Conservation (phyloP, 306 rosid genomes). For the Dryas alaskensis region DNA sequence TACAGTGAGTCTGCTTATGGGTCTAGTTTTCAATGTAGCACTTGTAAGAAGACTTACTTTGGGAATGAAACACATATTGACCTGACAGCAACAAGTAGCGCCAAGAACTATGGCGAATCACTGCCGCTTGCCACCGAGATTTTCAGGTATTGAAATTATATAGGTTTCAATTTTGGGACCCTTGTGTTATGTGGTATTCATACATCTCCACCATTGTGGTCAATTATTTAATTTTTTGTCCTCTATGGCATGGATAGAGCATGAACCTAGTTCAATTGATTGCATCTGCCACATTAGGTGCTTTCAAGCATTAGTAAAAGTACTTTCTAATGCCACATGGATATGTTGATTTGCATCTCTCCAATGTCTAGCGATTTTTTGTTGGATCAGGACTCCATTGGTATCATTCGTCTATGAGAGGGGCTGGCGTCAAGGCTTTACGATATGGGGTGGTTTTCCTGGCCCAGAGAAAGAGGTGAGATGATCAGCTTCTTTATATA, state of each 20-base stretch:
- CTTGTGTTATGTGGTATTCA: conserved; percentile 10
- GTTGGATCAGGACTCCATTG: conserved; percentile 66
- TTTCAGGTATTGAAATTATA: conserved; percentile 56
- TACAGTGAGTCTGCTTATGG: conserved; percentile 57
- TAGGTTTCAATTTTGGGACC: background rate
- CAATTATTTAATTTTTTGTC: background rate
- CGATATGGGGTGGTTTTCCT: conserved; percentile 71
- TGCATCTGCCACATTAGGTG: background rate
- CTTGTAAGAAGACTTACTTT: conserved; percentile 68
- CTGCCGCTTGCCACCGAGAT: conserved; percentile 80
- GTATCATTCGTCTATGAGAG: conserved; percentile 86
- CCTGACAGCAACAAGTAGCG: conserved; percentile 51
- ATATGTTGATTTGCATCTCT: conserved; percentile 17
- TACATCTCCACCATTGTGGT: background rate
- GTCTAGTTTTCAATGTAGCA: conserved; percentile 59
- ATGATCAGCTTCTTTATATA: background rate
- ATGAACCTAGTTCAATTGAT: conserved; percentile 4
- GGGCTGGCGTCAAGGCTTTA: conserved; percentile 93
- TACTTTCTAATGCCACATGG: conserved; percentile 5
- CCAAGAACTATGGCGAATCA: conserved; percentile 52
- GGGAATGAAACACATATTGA: conserved; percentile 69
- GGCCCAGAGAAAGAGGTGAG: conserved; percentile 94
- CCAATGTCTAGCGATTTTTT: conserved; percentile 24
- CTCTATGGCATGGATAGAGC: background rate
- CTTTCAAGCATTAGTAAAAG: background rate